phyloP scores from a whole-genome alignment of 805 yeast genomes.

The Candida quercuum region DNA sequence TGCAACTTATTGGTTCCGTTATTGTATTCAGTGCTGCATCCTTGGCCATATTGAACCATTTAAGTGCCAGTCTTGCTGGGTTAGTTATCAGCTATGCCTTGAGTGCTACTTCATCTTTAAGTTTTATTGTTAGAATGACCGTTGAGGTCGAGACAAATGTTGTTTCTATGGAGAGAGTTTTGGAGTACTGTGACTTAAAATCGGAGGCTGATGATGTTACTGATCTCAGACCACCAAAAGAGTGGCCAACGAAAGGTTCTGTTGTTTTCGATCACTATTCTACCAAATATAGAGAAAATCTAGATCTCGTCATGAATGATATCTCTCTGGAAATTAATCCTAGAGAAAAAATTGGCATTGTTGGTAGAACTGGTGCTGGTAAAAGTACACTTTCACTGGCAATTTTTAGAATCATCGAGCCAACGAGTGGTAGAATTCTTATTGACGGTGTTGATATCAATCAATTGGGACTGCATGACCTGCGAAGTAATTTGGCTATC shows the following conservation, averaged over 20 bases:
- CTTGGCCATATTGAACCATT: conserved; percentile 38
- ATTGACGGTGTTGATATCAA: conserved; percentile 70
- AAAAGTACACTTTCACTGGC: conserved; percentile 84
- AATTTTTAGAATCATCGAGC: conserved; percentile 78
- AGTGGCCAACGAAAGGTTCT: conserved; percentile 54
- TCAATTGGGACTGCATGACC: conserved; percentile 66
- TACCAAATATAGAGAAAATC: conserved; percentile 68
- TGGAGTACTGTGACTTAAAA: conserved; percentile 48
- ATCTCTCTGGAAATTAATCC: conserved; percentile 61
- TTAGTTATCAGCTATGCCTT: conserved; percentile 60
- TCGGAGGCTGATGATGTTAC: conserved; percentile 44
- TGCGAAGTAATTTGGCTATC: conserved; percentile 72
- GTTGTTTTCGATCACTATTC: conserved; percentile 48
- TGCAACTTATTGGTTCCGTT: conserved; percentile 55
- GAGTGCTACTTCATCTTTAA: conserved; percentile 47
- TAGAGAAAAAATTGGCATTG: conserved; percentile 87
- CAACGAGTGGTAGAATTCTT: conserved; percentile 59
- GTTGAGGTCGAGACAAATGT: conserved; percentile 61
- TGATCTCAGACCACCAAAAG: conserved; percentile 37
- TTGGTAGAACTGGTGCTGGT: conserved; percentile 97
- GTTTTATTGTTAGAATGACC: conserved; percentile 51
- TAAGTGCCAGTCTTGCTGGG: conserved; percentile 58
- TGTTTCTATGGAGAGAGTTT: conserved; percentile 63
- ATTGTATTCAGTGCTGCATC: conserved; percentile 47
- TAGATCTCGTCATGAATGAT: conserved; percentile 72